phyloP scores from a whole-genome alignment of 129 eudicot species.

The Artemisia tridentata region DNA sequence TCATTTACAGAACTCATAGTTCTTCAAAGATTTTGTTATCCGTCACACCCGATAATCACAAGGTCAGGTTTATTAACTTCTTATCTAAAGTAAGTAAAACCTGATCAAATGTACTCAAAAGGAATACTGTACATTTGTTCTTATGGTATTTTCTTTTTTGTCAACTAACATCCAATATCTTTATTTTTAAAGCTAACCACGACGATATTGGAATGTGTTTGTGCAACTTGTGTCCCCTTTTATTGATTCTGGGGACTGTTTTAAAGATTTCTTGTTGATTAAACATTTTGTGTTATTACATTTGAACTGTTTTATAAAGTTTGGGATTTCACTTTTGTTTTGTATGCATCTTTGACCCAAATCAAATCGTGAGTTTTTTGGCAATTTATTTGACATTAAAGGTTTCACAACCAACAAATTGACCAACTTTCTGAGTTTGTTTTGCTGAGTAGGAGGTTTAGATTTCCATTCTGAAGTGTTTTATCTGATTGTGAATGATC shows the following conservation, averaged over 20 bases:
- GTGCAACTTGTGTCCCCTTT: slow-evolving; percentile 7
- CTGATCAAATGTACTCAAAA: slow-evolving; percentile 16
- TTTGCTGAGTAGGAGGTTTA: no score
- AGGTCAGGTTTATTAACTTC: slow-evolving; percentile 21
- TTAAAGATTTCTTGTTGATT: slow-evolving; percentile 9
- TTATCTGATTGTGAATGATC: no score
- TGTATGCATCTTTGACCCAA: no score
- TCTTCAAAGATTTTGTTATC: no score
- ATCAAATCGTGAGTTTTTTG: no score
- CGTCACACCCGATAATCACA: neutral
- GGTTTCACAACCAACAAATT: no score
- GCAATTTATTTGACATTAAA: no score
- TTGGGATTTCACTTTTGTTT: slow-evolving; percentile 16
- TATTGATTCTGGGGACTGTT: slow-evolving; percentile 15
- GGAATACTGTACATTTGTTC: slow-evolving; percentile 34
- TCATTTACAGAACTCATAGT: slow-evolving; percentile 55
- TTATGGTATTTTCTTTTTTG: neutral
- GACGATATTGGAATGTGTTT: slow-evolving; percentile 17
- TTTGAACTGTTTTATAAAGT: slow-evolving; percentile 1
- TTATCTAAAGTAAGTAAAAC: neutral
- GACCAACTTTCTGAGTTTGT: no score
- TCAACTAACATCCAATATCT: slow-evolving; percentile 8
- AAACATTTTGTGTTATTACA: slow-evolving; percentile 4
- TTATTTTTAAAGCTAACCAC: slow-evolving; percentile 35
- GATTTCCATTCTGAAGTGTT: no score